These are phyloP conservation scores for Starmerella stellata DNA, from an alignment of 805 yeast species.

Conservation along the genomic window DNA sequence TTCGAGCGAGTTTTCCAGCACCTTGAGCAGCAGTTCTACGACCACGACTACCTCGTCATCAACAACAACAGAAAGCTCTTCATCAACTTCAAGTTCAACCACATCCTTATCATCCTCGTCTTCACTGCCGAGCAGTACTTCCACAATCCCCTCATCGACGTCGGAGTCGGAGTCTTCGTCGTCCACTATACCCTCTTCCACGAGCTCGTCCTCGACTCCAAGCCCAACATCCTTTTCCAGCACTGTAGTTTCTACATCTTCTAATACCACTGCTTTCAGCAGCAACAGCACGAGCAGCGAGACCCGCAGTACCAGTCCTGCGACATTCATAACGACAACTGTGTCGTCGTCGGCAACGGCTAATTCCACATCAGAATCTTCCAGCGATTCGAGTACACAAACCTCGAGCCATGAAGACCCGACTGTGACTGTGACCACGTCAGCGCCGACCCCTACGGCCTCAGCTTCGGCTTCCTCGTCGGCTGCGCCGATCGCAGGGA, in stretches of 20 bases:
- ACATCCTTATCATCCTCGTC: constrained; percentile 1
- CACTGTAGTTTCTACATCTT: not conserved
- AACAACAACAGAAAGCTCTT: constrained; percentile 9
- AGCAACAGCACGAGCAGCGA: no score
- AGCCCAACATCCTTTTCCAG: not conserved
- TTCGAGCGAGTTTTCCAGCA: constrained; percentile 10
- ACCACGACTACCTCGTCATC: constrained; percentile 8
- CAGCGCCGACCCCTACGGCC: constrained; percentile 16
- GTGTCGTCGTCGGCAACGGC: constrained; percentile 2
- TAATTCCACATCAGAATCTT: constrained; percentile 1
- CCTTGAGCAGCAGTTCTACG: constrained; percentile 7
- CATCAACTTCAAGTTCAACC: constrained; percentile 3
- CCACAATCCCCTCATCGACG: not conserved
- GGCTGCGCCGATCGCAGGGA: not conserved
- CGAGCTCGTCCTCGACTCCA: constrained; percentile 1
- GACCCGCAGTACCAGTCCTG: not conserved
- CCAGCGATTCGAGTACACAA: constrained; percentile 4
- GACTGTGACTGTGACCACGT: constrained; percentile 2
- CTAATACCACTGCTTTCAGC: no score
- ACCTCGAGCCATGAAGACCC: no score
- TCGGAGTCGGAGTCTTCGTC: no score
- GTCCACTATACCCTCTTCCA: not conserved
- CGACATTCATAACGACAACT: constrained; percentile 1
- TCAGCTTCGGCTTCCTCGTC: constrained; percentile 1
- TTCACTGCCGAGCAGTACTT: not conserved